These are phyloP conservation scores for Dactylellina haptotyla DNA, from an alignment of 2,329 filamentous ascomycete genomes.

Conservation along the genomic window DNA sequence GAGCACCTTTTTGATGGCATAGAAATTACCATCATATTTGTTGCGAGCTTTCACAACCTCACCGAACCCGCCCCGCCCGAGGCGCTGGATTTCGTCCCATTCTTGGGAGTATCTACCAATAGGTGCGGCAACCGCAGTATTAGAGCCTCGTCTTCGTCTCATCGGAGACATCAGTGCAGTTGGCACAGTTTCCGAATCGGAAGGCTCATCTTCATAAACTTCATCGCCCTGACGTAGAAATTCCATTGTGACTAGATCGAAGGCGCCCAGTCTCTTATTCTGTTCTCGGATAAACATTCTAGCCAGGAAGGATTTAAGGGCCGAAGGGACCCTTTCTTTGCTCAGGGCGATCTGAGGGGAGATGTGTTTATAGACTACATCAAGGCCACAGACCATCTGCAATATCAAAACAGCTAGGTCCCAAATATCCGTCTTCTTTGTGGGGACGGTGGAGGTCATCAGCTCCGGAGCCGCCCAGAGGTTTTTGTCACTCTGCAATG, in stretches of 20 bases:
- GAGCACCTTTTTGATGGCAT: slow-evolving; percentile 96
- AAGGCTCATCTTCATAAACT: slow-evolving; percentile 63
- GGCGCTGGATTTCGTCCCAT: slow-evolving; percentile 85
- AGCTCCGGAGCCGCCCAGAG: slow-evolving; percentile 41
- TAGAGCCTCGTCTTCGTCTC: slow-evolving; percentile 53
- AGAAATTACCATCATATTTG: slow-evolving; percentile 90
- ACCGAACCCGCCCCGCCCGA: slow-evolving; percentile 94
- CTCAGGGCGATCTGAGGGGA: slow-evolving; percentile 80
- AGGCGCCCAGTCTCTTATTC: slow-evolving; percentile 84
- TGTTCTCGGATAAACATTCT: slow-evolving; percentile 87
- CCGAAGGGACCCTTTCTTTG: slow-evolving; percentile 75
- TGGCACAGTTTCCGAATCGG: slow-evolving; percentile 54
- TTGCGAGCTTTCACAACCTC: slow-evolving; percentile 96
- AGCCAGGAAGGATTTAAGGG: slow-evolving; percentile 80
- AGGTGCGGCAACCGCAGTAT: slow-evolving; percentile 59
- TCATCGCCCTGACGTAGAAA: slow-evolving; percentile 64
- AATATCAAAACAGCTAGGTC: slow-evolving; percentile 89
- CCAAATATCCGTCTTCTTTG: slow-evolving; percentile 90
- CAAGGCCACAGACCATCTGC: slow-evolving; percentile 91
- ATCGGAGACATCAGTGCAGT: slow-evolving; percentile 60
- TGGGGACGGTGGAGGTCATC: slow-evolving; percentile 62
- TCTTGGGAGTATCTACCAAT: slow-evolving; percentile 79
- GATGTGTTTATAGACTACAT: slow-evolving; percentile 78
- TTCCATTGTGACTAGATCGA: slow-evolving; percentile 72
- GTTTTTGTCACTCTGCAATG: slow-evolving; percentile 5